Percentiles rank a stretch among this genome's conserved stretches.
phyloP scores from a whole-genome alignment of 768 basidiomycete species.

The Chlorophyllum brunneum region DNA sequence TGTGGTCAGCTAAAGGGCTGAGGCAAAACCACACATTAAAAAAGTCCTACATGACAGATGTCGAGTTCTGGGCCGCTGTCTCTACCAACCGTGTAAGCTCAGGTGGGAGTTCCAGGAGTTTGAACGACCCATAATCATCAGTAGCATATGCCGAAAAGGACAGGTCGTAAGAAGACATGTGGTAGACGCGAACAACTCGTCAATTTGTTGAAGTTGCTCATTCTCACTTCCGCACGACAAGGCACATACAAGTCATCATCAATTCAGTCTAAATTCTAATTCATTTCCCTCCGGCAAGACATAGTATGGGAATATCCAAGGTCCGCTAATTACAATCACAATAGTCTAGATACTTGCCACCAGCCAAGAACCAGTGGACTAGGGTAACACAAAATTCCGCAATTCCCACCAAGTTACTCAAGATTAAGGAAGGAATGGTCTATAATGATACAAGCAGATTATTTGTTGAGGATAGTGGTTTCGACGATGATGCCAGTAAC shows the following conservation, averaged over 20 bases:
- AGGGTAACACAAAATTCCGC: constrained; percentile 9
- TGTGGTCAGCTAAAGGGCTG: no score
- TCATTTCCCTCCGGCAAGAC: constrained; percentile 8
- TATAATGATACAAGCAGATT: constrained; percentile 21
- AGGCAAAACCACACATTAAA: background rate
- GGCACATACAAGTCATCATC: no score
- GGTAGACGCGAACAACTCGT: background rate
- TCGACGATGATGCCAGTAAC: constrained; percentile 88
- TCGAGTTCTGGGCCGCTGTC: constrained; percentile 33
- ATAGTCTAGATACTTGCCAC: constrained; percentile 10
- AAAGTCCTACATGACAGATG: constrained; percentile 17
- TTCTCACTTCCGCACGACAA: background rate
- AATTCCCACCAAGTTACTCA: constrained; percentile 5
- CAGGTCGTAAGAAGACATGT: constrained; percentile 47
- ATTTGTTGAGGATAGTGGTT: constrained; percentile 74
- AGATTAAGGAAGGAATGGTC: constrained; percentile 12
- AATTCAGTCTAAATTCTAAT: no score
- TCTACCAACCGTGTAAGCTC: constrained; percentile 66
- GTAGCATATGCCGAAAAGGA: constrained; percentile 47
- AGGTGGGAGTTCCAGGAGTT: constrained; percentile 69
- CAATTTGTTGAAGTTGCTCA: constrained; percentile 6
- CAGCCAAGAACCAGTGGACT: background rate
- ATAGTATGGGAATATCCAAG: constrained; percentile 8
- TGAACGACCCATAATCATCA: constrained; percentile 51
- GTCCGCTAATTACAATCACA: constrained; percentile 6